Conservation (phyloP, 2,329 filamentous ascomycete genomes). For the Beauveria varroae region DNA sequence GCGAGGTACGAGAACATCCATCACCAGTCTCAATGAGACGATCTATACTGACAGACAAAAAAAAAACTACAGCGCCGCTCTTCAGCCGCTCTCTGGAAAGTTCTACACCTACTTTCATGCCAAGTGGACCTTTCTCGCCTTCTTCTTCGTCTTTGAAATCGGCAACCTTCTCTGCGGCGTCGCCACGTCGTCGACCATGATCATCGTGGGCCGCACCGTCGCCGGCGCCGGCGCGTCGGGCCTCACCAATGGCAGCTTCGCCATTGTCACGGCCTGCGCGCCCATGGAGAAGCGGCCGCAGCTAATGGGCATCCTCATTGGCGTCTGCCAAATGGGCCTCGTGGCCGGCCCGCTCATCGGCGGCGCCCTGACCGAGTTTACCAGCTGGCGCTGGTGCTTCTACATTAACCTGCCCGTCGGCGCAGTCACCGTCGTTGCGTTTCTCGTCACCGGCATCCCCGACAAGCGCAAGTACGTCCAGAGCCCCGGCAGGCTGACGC, state of each 20-base stretch:
- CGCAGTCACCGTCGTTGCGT: constrained; percentile 22
- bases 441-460: constrained; percentile 27
- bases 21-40: neutral
- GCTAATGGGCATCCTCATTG: constrained; percentile 23
- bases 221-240: constrained; percentile 40
- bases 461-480: constrained; percentile 32
- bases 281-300: constrained; percentile 22
- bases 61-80: constrained; percentile 29
- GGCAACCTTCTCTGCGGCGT: constrained; percentile 41
- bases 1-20: constrained; percentile 26
- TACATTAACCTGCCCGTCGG: constrained; percentile 39
- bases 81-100: constrained; percentile 46
- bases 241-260: constrained; percentile 30
- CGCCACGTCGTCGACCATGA: constrained; percentile 34
- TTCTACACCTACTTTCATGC: constrained; percentile 36
- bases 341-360: constrained; percentile 40
- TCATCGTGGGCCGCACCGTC: constrained; percentile 43
- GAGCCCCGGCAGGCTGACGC: constrained; percentile 21
- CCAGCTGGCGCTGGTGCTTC: constrained; percentile 39
- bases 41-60: constrained; percentile 10
- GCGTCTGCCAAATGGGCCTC: constrained; percentile 35
- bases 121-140: constrained; percentile 22
- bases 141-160: constrained; percentile 25
- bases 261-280: constrained; percentile 24
- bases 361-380: constrained; percentile 29